Evolutionary conservation across 169 alveolate genomes (phyloP).

Genomic region (Plasmodium knowlesi): DNA sequence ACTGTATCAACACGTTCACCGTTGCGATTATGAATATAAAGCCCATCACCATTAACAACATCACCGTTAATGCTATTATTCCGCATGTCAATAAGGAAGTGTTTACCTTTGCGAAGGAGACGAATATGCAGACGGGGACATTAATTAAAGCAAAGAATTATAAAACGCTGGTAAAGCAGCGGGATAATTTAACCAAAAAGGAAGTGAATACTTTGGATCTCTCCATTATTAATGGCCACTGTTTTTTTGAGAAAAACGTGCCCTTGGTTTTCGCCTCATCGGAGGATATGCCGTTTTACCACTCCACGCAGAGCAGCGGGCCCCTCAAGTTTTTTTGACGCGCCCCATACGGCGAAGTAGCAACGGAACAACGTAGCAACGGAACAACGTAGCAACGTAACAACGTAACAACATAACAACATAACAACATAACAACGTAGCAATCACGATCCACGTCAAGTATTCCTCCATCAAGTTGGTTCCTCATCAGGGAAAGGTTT

Average conservation of each 20-base stretch:
- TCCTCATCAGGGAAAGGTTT: not conserved
- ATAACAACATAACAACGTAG: too few species aligned
- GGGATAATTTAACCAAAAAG: slow-evolving; percentile 67
- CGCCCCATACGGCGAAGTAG: not conserved
- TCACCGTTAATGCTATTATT: slow-evolving; percentile 53
- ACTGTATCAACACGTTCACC: slow-evolving; percentile 11
- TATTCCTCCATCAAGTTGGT: not conserved
- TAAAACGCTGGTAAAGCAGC: slow-evolving; percentile 55
- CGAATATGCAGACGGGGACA: slow-evolving; percentile 43
- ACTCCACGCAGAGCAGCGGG: slow-evolving; percentile 17
- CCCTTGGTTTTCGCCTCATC: slow-evolving; percentile 56
- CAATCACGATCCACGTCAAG: not conserved
- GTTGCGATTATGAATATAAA: slow-evolving; percentile 45
- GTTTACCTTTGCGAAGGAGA: slow-evolving; percentile 7
- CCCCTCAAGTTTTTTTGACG: slow-evolving; percentile 27
- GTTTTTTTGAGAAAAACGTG: slow-evolving; percentile 53
- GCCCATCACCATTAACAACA: slow-evolving; percentile 57
- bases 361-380: too few species aligned
- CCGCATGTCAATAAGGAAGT: slow-evolving; percentile 54
- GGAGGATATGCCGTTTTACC: slow-evolving; percentile 38
- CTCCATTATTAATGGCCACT: slow-evolving; percentile 24
- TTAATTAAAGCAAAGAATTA: slow-evolving; percentile 50
- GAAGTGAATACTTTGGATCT: slow-evolving; percentile 26
- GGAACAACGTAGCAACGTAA: too few species aligned
- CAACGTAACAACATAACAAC: too few species aligned